Conservation (phyloP, 176 grass and related monocot genomes). For the Aegilops speltoides region DNA sequence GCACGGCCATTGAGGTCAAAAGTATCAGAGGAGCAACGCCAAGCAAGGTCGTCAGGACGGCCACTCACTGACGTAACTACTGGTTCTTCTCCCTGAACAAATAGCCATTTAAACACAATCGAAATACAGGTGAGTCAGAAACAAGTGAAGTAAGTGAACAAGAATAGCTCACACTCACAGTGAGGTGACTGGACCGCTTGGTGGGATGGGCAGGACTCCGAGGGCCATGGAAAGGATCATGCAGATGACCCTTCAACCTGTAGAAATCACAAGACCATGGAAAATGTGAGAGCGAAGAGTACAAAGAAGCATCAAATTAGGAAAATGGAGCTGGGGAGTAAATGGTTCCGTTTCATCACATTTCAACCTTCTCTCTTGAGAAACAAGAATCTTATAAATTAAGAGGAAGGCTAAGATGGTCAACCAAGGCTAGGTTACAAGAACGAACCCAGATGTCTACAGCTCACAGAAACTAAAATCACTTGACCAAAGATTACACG, state of each 20-base stretch:
- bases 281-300: constrained; percentile 11
- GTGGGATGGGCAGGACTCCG: constrained; percentile 61
- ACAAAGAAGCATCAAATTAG: not conserved
- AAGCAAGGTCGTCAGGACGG: constrained; percentile 53
- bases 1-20: constrained; percentile 55
- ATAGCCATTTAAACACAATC: constrained; percentile 16
- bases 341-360: not conserved
- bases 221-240: constrained; percentile 64
- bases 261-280: constrained; percentile 1
- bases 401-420: not conserved
- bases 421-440: not conserved
- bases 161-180: constrained; percentile 68
- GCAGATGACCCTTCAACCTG: constrained; percentile 87
- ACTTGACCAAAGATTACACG: no score
- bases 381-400: not conserved
- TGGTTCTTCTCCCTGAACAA: constrained; percentile 71
- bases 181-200: constrained; percentile 54
- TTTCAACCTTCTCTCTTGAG: not conserved
- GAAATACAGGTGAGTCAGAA: not conserved
- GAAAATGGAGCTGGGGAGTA: not conserved
- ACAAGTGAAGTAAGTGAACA: constrained; percentile 19
- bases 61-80: constrained; percentile 69
- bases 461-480: not conserved
- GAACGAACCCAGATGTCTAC: not conserved
- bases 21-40: constrained; percentile 59